Conservation (phyloP, 176 grass and related monocot genomes). For the Aegilops speltoides region DNA sequence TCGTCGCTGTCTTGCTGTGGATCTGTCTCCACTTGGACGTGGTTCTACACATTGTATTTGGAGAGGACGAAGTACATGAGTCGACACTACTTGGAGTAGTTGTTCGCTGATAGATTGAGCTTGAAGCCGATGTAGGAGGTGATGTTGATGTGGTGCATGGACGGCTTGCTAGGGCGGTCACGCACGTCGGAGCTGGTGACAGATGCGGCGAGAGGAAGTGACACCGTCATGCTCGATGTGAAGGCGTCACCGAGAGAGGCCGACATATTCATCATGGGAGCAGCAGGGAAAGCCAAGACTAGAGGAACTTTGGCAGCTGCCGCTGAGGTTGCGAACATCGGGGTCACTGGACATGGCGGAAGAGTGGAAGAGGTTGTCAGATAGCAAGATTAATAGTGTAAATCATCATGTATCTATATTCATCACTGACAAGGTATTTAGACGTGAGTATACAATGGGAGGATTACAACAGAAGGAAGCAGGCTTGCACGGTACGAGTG, state of each 20-base stretch:
- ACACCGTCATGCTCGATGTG: background rate
- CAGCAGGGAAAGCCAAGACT: background rate
- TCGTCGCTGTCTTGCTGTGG: background rate
- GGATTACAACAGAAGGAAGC: background rate
- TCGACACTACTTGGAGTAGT: background rate
- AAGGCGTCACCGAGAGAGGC: background rate
- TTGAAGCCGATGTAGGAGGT: background rate
- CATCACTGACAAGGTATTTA: background rate
- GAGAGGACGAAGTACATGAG: background rate
- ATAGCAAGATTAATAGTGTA: background rate
- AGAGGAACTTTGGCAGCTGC: background rate
- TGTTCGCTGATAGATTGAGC: background rate
- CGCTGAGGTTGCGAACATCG: no score
- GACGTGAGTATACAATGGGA: background rate
- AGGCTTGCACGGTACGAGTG: background rate
- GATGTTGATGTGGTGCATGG: background rate
- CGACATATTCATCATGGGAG: background rate
- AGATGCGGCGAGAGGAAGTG: background rate
- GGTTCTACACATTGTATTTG: background rate
- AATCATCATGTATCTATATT: background rate
- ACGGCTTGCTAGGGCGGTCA: no score
- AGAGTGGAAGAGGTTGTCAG: background rate
- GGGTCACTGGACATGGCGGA: background rate
- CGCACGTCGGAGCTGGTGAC: background rate
- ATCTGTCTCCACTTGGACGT: background rate